Evolutionary conservation across 306 rosid species (phyloP), one percentile per base, ranked within the genome.

Genomic region (Prunus armeniaca): DNA sequence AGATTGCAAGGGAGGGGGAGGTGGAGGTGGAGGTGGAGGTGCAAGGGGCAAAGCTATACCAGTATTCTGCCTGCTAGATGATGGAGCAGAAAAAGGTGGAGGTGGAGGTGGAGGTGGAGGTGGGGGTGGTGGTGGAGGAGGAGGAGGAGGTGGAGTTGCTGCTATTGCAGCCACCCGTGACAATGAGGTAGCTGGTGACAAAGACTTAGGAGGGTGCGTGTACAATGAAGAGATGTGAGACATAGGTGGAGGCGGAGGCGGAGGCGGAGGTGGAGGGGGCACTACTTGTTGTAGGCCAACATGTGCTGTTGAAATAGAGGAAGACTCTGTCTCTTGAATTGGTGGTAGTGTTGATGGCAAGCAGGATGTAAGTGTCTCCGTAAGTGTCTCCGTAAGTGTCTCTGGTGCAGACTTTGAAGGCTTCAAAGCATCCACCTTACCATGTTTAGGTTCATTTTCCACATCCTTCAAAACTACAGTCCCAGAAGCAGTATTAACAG

Each of bases 391-490:
- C 45, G 84, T 65, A 69, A 82, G 85, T 69, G 63, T 62, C 80
- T 81, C 96, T 81, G 79, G 79, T 67, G 72, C 67, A 80, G 77
- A 58, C 71, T 82, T 77, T 69, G 86, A 86, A 79, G 90, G 76
- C 87, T 81, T 90, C 70, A 88, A 77, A 73, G 85, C 52, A 71
- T 75, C 78, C 76, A 60, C 24, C 79, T 86, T 82, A 67, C 38
- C 71, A 82, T 80, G 72, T 83, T 86, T 85, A 73, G 41, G 78
- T 73, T 89, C 96, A 81, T 72, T 87, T 63, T 50, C 69, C 70
- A 41, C 56, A 74, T 88, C 93, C 80, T 38, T 70, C 28, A 84
- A 84, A 77, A 65, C 78, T 57, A 60, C 64, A 54, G 73, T 54
- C 71, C 73, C 80, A 30, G 79, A 57, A 73, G 71, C 64, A 78